Evolutionary conservation across 257 asterid species (phyloP).

Genomic region (Solanum arcanum): DNA sequence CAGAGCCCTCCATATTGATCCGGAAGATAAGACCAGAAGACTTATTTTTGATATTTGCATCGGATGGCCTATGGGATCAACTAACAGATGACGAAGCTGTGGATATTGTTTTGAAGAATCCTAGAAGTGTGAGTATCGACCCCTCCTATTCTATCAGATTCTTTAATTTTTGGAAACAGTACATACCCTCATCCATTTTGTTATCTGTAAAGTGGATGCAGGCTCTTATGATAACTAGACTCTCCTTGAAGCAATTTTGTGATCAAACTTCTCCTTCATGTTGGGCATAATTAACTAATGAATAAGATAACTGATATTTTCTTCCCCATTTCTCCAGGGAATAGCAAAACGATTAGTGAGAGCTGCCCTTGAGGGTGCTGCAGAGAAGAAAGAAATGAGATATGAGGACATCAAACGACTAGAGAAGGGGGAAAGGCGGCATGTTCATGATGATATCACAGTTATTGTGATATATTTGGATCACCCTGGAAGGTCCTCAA

Average conservation of each 20-base stretch:
- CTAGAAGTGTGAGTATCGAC: slow-evolving; percentile 16
- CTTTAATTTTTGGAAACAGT: neutral
- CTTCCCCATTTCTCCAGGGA: slow-evolving; percentile 13
- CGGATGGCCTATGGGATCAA: slow-evolving; percentile 43
- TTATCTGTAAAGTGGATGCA: neutral
- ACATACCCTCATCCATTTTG: neutral
- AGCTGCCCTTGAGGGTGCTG: slow-evolving; percentile 30
- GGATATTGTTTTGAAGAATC: slow-evolving; percentile 18
- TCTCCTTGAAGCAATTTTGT: neutral
- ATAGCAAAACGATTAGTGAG: slow-evolving; percentile 29
- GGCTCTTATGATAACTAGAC: neutral
- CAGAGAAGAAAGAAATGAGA: slow-evolving; percentile 27
- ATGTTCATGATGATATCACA: slow-evolving; percentile 28
- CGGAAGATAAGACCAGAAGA: slow-evolving; percentile 23
- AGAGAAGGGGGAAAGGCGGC: slow-evolving; percentile 24
- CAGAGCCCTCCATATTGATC: slow-evolving; percentile 22
- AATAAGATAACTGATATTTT: neutral
- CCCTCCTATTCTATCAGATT: neutral
- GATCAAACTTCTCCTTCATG: neutral
- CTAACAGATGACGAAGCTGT: slow-evolving; percentile 23
- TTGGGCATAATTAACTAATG: neutral
- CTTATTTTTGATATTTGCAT: slow-evolving; percentile 29
- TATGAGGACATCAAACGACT: slow-evolving; percentile 22
- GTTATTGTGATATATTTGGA: slow-evolving; percentile 27
- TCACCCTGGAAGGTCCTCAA: slow-evolving; percentile 1